These are phyloP conservation scores for Aaosphaeria pasadenensis DNA, from an alignment of 2,329 filamentous ascomycete genomes.

Conservation along the genomic window DNA sequence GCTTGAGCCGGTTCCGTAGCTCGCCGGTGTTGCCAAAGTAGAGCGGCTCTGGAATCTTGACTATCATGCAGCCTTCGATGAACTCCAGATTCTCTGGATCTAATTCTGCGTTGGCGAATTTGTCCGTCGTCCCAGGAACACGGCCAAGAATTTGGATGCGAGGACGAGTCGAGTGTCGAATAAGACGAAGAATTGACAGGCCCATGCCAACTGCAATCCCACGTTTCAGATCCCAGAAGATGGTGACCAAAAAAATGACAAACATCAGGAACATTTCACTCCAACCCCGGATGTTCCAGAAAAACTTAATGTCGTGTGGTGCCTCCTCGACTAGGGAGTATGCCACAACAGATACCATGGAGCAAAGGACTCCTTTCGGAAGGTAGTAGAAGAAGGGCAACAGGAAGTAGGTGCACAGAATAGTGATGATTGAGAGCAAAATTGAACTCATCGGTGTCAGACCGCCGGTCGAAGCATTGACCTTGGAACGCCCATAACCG, in stretches of 20 bases:
- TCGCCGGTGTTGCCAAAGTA: slow-evolving; percentile 97
- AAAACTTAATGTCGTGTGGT: slow-evolving; percentile 88
- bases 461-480: slow-evolving; percentile 88
- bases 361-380: slow-evolving; percentile 90
- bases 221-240: slow-evolving; percentile 90
- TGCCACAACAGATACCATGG: slow-evolving; percentile 94
- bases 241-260: slow-evolving; percentile 85
- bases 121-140: slow-evolving; percentile 70
- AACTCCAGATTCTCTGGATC: slow-evolving; percentile 76
- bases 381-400: slow-evolving; percentile 93
- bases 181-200: slow-evolving; percentile 82
- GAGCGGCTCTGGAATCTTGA: slow-evolving; percentile 95
- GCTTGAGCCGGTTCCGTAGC: slow-evolving; percentile 75
- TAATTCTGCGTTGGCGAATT: slow-evolving; percentile 80
- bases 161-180: slow-evolving; percentile 85
- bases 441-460: slow-evolving; percentile 93
- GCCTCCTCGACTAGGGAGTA: slow-evolving; percentile 94
- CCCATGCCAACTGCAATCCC: slow-evolving; percentile 94
- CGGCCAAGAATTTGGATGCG: slow-evolving; percentile 95
- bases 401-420: slow-evolving; percentile 77
- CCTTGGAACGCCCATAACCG: slow-evolving; percentile 92
- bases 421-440: slow-evolving; percentile 76
- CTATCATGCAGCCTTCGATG: slow-evolving; percentile 86
- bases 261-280: slow-evolving; percentile 83
- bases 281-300: slow-evolving; percentile 80